A percentile compares a stretch with the other conserved stretches of the same genome.
phyloP scores from a whole-genome alignment of 164 flowering plant species.

The Vitis rupestris region DNA sequence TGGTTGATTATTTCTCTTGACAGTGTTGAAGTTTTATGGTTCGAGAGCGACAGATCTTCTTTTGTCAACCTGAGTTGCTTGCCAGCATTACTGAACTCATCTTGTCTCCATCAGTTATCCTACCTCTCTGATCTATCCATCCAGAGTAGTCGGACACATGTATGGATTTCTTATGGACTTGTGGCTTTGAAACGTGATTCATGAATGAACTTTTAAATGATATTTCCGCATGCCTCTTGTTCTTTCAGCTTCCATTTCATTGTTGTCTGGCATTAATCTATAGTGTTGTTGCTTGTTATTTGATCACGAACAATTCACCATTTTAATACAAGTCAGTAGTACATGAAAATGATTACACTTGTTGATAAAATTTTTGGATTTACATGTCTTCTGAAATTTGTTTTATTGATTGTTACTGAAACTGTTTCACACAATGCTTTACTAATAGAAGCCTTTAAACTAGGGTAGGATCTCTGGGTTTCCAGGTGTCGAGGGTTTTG shows the following conservation, averaged over 20 bases:
- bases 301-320: neutral
- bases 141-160: constrained; percentile 42
- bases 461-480: too few species aligned
- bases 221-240: neutral
- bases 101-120: constrained; percentile 72
- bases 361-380: too few species aligned
- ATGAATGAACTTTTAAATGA: neutral
- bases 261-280: neutral
- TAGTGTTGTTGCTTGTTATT: neutral
- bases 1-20: constrained; percentile 17
- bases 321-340: too few species aligned
- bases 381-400: too few species aligned
- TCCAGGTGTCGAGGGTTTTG: too few species aligned
- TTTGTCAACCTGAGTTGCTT: constrained; percentile 80
- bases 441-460: too few species aligned
- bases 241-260: neutral
- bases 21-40: constrained; percentile 82
- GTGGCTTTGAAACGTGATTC: neutral
- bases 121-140: constrained; percentile 55
- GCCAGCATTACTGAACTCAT: constrained; percentile 80
- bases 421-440: too few species aligned
- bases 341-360: too few species aligned
- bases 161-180: constrained; percentile 30
- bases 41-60: constrained; percentile 66
- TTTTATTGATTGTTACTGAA: too few species aligned